These are phyloP conservation scores for Zygosaccharomyces siamensis DNA, from an alignment of 805 yeast genomes.

Conservation along the genomic window DNA sequence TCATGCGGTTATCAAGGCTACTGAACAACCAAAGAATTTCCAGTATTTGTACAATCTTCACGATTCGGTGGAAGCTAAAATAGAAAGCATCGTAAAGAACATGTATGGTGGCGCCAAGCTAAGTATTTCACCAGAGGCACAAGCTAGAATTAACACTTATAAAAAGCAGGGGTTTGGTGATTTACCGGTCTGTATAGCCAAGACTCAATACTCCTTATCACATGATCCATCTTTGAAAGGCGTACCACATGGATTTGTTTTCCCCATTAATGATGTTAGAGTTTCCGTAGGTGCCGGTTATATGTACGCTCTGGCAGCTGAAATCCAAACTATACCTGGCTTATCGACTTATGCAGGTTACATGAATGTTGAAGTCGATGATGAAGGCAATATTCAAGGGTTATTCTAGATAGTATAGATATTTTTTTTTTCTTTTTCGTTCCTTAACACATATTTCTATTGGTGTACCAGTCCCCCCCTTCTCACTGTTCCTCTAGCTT, in stretches of 20 bases:
- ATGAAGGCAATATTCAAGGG: slow-evolving; percentile 90
- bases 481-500: neutral
- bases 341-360: slow-evolving; percentile 93
- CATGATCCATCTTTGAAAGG: slow-evolving; percentile 93
- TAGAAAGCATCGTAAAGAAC: slow-evolving; percentile 69
- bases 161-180: slow-evolving; percentile 84
- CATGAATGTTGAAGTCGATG: slow-evolving; percentile 92
- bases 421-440: neutral
- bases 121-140: slow-evolving; percentile 78
- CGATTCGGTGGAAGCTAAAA: slow-evolving; percentile 72
- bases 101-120: slow-evolving; percentile 92
- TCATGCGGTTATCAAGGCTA: slow-evolving; percentile 71
- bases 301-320: slow-evolving; percentile 92
- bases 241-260: slow-evolving; percentile 88
- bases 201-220: slow-evolving; percentile 93
- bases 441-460: no score
- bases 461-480: no score
- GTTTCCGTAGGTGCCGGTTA: slow-evolving; percentile 96
- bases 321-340: slow-evolving; percentile 96
- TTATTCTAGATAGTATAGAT: slow-evolving; percentile 48
- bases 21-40: slow-evolving; percentile 46
- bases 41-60: slow-evolving; percentile 66
- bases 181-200: slow-evolving; percentile 93
- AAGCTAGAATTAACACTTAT: slow-evolving; percentile 73
- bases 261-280: slow-evolving; percentile 92